These are phyloP conservation scores for Thecaphora frezii DNA, from an alignment of 1,284 basidiomycete genomes.

Conservation along the genomic window DNA sequence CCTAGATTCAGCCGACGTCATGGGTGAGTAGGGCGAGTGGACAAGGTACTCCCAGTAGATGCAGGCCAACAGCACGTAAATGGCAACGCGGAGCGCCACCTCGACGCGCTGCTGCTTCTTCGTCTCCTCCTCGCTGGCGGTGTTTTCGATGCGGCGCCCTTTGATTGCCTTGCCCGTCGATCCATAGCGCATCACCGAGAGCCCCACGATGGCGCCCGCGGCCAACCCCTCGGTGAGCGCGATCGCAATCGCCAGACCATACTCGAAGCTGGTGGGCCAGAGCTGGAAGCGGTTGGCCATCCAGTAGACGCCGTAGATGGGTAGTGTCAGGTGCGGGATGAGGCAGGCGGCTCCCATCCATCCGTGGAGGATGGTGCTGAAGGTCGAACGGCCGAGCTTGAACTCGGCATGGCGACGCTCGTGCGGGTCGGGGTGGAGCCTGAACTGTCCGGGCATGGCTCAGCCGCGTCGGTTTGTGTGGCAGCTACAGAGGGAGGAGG, in stretches of 20 bases:
- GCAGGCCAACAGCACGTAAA: conserved; percentile 18
- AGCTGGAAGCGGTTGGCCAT: conserved; percentile 8
- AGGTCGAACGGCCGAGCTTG: conserved; percentile 12
- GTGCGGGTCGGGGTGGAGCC: conserved; percentile 27
- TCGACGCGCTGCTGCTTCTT: conserved; percentile 21
- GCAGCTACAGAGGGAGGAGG: no score
- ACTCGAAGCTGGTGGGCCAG: conserved; percentile 20
- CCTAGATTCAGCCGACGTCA: conserved; percentile 13
- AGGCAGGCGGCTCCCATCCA: conserved; percentile 13
- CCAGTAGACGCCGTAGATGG: conserved; percentile 30
- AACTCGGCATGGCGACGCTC: conserved; percentile 13
- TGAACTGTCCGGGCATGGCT: conserved; percentile 23
- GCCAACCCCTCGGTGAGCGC: conserved; percentile 22
- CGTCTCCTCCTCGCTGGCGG: conserved; percentile 16
- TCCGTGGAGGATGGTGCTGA: conserved; percentile 16
- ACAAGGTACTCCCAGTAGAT: conserved; percentile 34
- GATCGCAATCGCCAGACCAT: conserved; percentile 9
- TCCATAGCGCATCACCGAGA: conserved; percentile 24
- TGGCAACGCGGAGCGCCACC: conserved; percentile 14
- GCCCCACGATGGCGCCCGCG: conserved; percentile 16
- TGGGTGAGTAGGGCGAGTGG: conserved; percentile 29
- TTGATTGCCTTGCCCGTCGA: conserved; percentile 29
- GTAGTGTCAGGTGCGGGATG: conserved; percentile 16
- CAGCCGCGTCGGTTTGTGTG: no score
- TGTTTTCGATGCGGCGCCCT: conserved; percentile 28